Base-by-base conservation (phyloP, 306 rosid genomes). In the Cucumis cinereus region DNA sequence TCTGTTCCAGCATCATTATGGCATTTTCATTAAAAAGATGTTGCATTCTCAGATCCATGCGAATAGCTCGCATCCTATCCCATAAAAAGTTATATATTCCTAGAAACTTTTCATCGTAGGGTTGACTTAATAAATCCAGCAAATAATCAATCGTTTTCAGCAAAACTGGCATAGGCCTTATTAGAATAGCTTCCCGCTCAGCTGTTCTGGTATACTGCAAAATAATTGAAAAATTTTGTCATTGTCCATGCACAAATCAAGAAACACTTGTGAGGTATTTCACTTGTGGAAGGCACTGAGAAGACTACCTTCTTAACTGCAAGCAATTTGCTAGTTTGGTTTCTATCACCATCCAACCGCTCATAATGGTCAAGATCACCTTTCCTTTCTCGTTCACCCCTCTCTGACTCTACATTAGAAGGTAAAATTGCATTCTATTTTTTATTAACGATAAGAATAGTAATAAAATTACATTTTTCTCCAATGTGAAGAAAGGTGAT, bases 1-100 rank as follows among this genome's bases (percentile, higher is more conserved):
- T 94, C 70, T 94, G 95, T 84, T 94, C 99, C 86, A 94, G 86
- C 96, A 94, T 90, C 73, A 84, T 78, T 61, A 94, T 89, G 77
- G 99, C 88, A 70, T 83, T 91, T 78, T 86, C 87, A 78, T 92
- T 87, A 88, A 94, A 94, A 78, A 92, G 89, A 80, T 94, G 99
- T 79, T 94, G 99, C 99, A 94, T 94, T 83, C 99, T 87, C 66
- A 94, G 85, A 84, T 94, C 99, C 99, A 94, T 94, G 28, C 97
- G 89, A 79, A 94, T 89, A 38, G 99, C 96, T 77, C 97, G 90
- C 99, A 94, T 94, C 89, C 99, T 88, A 74, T 94, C 99, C 99
- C 99, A 94, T 83, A 92, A 82, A 80, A 94, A 94, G 83, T 94
- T 94, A 82, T 94, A 94, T 24, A 77, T 78, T 73, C 97, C 89